Percentiles rank a stretch among this genome's conserved stretches.
Evolutionary conservation across 2,329 filamentous ascomycete species (phyloP).

Genomic region (Colletotrichum godetiae): DNA sequence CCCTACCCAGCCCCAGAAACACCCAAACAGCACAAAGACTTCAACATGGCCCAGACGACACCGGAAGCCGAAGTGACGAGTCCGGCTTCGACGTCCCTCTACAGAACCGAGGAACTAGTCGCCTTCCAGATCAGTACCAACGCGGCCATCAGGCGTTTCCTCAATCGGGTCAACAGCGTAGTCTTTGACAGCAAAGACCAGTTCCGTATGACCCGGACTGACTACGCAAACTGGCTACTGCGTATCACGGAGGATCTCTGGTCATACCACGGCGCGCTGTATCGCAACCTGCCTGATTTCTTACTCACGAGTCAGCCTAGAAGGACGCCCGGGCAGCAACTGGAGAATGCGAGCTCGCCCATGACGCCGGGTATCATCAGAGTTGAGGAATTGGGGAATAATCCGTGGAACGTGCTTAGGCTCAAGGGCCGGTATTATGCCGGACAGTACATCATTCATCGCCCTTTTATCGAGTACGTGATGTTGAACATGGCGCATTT

Average conservation of each 20-base stretch:
- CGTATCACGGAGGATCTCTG: conserved; percentile 41
- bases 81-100: not conserved
- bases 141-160: conserved; percentile 43
- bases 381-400: conserved; percentile 38
- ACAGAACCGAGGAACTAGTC: conserved; percentile 39
- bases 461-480: conserved; percentile 44
- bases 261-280: conserved; percentile 42
- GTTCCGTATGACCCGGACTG: conserved; percentile 36
- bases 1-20: conserved; percentile 37
- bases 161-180: conserved; percentile 44
- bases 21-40: conserved; percentile 2
- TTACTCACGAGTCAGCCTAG: conserved; percentile 35
- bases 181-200: conserved; percentile 44
- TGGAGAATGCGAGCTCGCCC: not conserved
- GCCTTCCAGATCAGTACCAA: conserved; percentile 47
- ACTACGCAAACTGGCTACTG: conserved; percentile 43
- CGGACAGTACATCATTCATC: conserved; percentile 45
- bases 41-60: not conserved
- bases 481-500: conserved; percentile 41
- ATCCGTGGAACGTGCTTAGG: conserved; percentile 44
- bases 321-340: not conserved
- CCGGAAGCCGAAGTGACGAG: not conserved
- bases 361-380: conserved; percentile 30
- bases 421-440: conserved; percentile 44
- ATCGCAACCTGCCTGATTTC: conserved; percentile 42